Evolutionary conservation across 2,329 filamentous ascomycete species (phyloP).

Genomic region (Talaromyces sp.): DNA sequence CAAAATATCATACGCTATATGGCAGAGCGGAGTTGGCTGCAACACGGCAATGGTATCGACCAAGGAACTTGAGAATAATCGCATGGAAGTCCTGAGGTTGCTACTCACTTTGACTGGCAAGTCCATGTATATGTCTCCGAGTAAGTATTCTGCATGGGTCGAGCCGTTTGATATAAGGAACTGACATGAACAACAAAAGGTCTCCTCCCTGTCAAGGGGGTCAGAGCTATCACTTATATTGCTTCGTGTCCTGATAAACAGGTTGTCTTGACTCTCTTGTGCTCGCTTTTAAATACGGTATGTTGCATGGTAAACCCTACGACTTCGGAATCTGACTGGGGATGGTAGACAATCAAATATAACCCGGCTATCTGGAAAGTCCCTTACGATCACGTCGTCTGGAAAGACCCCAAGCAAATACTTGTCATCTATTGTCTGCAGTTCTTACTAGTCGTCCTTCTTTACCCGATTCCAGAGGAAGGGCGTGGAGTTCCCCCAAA

Average conservation of each 20-base stretch:
- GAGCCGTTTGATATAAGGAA: background rate
- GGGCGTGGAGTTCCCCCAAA: constrained; percentile 63
- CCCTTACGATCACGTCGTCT: constrained; percentile 87
- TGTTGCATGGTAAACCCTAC: constrained; percentile 26
- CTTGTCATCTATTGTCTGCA: constrained; percentile 90
- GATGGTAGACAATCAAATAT: constrained; percentile 72
- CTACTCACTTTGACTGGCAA: constrained; percentile 82
- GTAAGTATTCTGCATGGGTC: constrained; percentile 32
- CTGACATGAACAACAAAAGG: constrained; percentile 27
- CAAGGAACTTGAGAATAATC: constrained; percentile 88
- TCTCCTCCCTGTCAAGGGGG: constrained; percentile 73
- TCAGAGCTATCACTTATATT: constrained; percentile 81
- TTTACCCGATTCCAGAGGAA: constrained; percentile 84
- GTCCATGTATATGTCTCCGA: constrained; percentile 87
- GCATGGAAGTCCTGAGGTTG: constrained; percentile 81
- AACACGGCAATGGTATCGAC: constrained; percentile 83
- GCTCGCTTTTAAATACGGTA: constrained; percentile 90
- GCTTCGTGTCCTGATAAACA: constrained; percentile 87
- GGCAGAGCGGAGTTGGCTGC: constrained; percentile 96
- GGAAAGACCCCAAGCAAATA: constrained; percentile 84
- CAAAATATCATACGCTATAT: constrained; percentile 90
- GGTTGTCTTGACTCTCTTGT: constrained; percentile 80
- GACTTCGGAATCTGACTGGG: background rate
- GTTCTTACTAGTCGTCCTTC: constrained; percentile 74
- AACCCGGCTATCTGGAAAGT: constrained; percentile 92